Conservation (phyloP, 2,329 filamentous ascomycete species). For the Penicillium polonicum region DNA sequence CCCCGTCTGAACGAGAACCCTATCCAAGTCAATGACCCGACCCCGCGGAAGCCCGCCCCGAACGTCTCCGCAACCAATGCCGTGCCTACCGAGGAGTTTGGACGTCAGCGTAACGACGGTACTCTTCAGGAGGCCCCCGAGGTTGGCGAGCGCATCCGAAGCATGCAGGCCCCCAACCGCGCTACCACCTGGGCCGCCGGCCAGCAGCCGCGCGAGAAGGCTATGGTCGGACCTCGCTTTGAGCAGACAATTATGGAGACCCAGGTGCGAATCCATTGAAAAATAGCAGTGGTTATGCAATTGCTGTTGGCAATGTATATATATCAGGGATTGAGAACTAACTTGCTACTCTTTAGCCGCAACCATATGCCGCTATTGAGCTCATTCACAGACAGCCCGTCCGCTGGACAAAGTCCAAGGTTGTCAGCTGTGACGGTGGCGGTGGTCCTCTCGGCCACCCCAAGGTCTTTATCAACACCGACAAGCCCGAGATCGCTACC, state of each 20-base stretch:
- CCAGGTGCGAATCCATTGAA: conserved; percentile 64
- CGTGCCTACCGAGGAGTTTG: conserved; percentile 49
- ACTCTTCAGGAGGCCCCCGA: conserved; percentile 56
- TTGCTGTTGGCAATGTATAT: background rate
- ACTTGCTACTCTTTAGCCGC: conserved; percentile 61
- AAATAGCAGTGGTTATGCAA: background rate
- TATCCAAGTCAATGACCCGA: conserved; percentile 58
- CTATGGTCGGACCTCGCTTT: conserved; percentile 92
- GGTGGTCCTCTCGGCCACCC: conserved; percentile 89
- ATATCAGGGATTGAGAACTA: conserved; percentile 2
- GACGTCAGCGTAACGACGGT: conserved; percentile 38
- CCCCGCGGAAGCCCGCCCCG: conserved; percentile 48
- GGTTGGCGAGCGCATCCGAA: conserved; percentile 56
- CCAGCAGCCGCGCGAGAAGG: conserved; percentile 75
- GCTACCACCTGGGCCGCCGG: conserved; percentile 76
- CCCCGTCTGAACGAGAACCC: conserved; percentile 43
- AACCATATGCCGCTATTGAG: conserved; percentile 85
- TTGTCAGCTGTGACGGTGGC: conserved; percentile 87
- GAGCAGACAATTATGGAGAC: conserved; percentile 93
- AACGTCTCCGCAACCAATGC: conserved; percentile 64
- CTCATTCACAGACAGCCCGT: conserved; percentile 96
- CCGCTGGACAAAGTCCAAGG: conserved; percentile 77
- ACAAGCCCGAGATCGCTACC: conserved; percentile 88
- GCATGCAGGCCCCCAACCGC: conserved; percentile 84
- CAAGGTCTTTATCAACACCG: conserved; percentile 93